Percentiles rank a stretch among this genome's conserved stretches.
Conservation (phyloP, 345 rosid species). For the Eucalyptus albens region DNA sequence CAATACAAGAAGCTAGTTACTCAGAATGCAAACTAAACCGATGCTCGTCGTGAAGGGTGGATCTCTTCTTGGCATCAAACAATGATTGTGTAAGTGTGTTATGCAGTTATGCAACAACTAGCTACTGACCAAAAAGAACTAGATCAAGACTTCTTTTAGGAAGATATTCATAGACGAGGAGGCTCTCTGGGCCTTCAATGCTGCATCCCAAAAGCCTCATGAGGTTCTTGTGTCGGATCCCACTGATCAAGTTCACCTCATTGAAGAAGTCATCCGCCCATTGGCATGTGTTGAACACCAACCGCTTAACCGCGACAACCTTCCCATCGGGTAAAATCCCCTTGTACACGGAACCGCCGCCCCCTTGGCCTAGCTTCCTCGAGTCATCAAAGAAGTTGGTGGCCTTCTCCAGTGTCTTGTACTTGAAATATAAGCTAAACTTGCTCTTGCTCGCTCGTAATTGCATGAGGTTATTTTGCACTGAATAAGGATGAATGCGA, state of each 20-base stretch:
- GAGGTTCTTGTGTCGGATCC: constrained; percentile 54
- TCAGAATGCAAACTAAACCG: neutral
- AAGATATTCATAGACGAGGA: constrained; percentile 71
- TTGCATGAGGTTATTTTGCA: too few relatives aligned
- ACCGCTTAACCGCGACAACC: constrained; percentile 49
- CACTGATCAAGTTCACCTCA: constrained; percentile 61
- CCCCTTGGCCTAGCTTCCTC: too few relatives aligned
- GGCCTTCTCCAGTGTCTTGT: too few relatives aligned
- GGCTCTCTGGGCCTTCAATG: constrained; percentile 82
- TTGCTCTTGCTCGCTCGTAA: too few relatives aligned
- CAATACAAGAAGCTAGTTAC: neutral
- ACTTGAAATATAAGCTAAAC: too few relatives aligned
- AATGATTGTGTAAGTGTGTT: neutral
- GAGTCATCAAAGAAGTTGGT: too few relatives aligned
- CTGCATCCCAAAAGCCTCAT: constrained; percentile 71
- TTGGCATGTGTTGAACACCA: constrained; percentile 47
- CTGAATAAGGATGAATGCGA: too few relatives aligned
- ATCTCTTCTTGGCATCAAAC: neutral
- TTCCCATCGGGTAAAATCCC: too few relatives aligned
- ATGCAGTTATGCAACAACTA: neutral
- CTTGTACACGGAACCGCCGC: too few relatives aligned
- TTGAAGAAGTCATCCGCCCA: constrained; percentile 83
- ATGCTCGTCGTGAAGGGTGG: neutral
- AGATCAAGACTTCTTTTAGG: constrained; percentile 70
- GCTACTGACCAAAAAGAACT: constrained; percentile 44